Evolutionary conservation across 139 green algal genomes (phyloP).

Genomic region (Asterochloris erici): DNA sequence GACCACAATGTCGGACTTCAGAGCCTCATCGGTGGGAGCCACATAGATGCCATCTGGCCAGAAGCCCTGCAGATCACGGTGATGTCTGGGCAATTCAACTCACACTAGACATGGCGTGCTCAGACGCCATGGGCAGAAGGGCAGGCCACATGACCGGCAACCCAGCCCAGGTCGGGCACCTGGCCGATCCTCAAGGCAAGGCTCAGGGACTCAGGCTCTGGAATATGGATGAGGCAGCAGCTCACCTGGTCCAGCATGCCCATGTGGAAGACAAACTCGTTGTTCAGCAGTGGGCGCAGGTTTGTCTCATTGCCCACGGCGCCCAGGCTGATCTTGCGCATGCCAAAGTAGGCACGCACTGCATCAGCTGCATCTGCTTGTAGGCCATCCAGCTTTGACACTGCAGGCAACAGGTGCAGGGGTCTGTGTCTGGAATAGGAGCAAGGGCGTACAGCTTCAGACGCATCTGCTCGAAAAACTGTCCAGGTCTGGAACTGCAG

Average conservation of each 20-base stretch:
- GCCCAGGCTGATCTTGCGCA: conserved; percentile 23
- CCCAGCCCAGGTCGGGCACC: no score
- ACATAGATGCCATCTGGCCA: conserved; percentile 30
- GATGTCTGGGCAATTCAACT: no score
- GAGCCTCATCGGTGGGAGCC: conserved; percentile 17
- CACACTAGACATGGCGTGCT: no score
- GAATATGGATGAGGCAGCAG: neutral
- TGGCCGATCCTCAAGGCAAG: no score
- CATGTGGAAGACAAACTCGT: conserved; percentile 24
- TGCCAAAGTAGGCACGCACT: conserved; percentile 24
- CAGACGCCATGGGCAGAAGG: no score
- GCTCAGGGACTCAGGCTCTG: no score
- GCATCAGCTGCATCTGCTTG: neutral
- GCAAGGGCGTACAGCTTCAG: no score
- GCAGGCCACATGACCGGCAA: no score
- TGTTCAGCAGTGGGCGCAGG: conserved; percentile 12
- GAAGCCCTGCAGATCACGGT: conserved; percentile 16
- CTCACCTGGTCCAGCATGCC: conserved; percentile 29
- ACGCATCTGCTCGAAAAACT: no score
- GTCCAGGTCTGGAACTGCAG: no score
- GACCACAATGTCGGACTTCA: conserved; percentile 14
- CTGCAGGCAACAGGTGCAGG: neutral
- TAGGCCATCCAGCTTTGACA: neutral
- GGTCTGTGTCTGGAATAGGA: no score
- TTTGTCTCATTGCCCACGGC: neutral